These are phyloP conservation scores for Trichoderma hamatum DNA, from an alignment of 2,329 filamentous ascomycete genomes.

Conservation along the genomic window DNA sequence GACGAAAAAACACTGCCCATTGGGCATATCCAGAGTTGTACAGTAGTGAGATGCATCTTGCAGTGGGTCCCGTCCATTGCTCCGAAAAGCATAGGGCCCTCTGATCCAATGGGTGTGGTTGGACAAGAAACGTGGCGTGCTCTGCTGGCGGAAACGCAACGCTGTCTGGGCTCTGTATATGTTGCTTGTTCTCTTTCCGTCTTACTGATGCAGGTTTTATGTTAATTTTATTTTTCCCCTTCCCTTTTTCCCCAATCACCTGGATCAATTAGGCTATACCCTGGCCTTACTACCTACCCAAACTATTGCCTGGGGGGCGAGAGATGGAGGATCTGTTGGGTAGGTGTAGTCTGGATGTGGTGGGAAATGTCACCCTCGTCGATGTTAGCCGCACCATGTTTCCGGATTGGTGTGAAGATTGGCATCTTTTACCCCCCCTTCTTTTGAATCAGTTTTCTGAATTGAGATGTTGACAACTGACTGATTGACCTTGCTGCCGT, in stretches of 20 bases:
- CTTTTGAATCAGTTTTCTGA: background rate
- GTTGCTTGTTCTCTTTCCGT: background rate
- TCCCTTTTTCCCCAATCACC: background rate
- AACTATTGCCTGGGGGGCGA: background rate
- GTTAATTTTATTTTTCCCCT: background rate
- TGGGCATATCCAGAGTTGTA: background rate
- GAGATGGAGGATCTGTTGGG: background rate
- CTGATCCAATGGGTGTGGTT: constrained; percentile 23
- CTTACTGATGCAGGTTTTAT: background rate
- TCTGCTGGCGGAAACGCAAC: constrained; percentile 7
- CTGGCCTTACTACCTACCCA: background rate
- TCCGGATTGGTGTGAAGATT: background rate
- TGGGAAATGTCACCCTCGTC: constrained; percentile 7
- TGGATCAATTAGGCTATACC: constrained; percentile 18
- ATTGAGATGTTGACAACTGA: background rate
- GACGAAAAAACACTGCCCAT: background rate
- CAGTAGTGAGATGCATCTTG: background rate
- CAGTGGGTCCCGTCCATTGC: constrained; percentile 3
- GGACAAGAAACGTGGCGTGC: constrained; percentile 25
- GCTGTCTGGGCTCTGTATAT: background rate
- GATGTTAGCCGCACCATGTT: background rate
- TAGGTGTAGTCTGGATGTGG: background rate
- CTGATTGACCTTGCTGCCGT: background rate
- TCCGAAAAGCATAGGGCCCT: background rate
- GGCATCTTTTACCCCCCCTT: background rate